Percentiles rank a stretch among this genome's conserved stretches.
Evolutionary conservation across 345 rosid genomes (phyloP).

Genomic region (Linum trigynum): DNA sequence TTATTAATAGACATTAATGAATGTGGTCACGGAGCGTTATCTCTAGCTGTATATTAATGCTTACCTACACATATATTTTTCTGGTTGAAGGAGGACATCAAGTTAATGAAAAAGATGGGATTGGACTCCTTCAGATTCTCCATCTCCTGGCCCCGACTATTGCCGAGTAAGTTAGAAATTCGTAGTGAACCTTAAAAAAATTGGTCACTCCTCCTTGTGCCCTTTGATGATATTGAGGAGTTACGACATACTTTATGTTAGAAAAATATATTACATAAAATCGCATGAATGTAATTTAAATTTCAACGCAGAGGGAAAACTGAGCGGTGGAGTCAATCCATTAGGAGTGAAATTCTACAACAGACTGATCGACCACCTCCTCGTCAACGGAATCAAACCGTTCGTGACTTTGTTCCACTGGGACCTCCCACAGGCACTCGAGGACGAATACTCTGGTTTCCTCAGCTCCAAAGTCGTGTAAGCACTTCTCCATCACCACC

Average conservation of each 20-base stretch:
- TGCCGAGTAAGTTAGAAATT: conserved; percentile 24
- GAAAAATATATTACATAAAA: no score
- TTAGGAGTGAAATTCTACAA: conserved; percentile 23
- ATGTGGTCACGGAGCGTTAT: no score
- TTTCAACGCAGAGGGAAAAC: conserved; percentile 9
- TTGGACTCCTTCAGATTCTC: conserved; percentile 28
- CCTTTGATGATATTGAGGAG: no score
- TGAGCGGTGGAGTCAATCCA: conserved; percentile 21
- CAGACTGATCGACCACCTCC: conserved; percentile 22
- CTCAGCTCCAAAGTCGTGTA: conserved; percentile 38
- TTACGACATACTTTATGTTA: no score
- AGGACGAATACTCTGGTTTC: conserved; percentile 54
- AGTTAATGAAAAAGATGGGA: conserved; percentile 22
- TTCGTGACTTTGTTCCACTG: conserved; percentile 19
- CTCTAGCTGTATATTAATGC: no score
- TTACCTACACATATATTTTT: no score
- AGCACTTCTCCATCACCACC: conserved; percentile 6
- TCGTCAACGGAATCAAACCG: conserved; percentile 33
- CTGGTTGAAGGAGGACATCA: conserved; percentile 18
- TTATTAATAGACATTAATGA: no score
- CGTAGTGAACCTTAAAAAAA: no score
- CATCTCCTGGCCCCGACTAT: conserved; percentile 25
- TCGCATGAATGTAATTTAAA: no score
- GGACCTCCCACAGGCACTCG: conserved; percentile 46
- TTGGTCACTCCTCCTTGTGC: no score